Conservation (phyloP, 1,139 yeast genomes). For the Blastobotrys capitulatus region DNA sequence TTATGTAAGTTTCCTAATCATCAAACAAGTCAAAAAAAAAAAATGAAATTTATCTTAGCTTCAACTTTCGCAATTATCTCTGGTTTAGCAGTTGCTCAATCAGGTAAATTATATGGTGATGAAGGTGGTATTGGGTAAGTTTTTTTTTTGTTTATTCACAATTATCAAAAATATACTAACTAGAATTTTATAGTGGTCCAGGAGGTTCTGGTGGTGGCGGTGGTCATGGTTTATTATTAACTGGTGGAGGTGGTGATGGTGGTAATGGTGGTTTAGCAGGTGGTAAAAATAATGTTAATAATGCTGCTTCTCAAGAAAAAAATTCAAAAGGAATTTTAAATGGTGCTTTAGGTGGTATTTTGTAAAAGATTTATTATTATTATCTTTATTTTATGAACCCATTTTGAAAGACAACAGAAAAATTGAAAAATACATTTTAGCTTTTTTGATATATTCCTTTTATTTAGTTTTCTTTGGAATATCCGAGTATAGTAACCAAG, state of each 20-base stretch:
- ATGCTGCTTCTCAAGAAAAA: background rate
- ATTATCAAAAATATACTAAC: background rate
- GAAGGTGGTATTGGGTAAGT: constrained; percentile 1
- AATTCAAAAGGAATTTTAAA: background rate
- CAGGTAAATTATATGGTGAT: background rate
- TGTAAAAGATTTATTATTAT: background rate
- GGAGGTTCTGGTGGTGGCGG: background rate
- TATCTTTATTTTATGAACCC: too few relatives aligned
- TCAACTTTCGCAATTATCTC: background rate
- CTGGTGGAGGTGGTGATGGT: background rate
- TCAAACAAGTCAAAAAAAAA: too few relatives aligned
- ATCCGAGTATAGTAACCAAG: too few relatives aligned
- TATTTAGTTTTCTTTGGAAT: too few relatives aligned
- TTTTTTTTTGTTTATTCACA: too few relatives aligned
- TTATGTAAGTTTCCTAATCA: too few relatives aligned
- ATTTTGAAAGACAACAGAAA: too few relatives aligned
- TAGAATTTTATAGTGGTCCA: background rate
- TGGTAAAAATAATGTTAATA: background rate
- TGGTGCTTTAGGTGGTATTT: background rate
- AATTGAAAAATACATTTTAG: too few relatives aligned
- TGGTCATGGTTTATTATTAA: background rate
- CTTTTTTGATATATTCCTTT: too few relatives aligned
- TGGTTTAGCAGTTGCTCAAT: background rate
- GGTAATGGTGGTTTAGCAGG: background rate
- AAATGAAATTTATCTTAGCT: background rate